Base-by-base conservation (phyloP, 2,329 filamentous ascomycete species). In the Orbilia oligospora region DNA sequence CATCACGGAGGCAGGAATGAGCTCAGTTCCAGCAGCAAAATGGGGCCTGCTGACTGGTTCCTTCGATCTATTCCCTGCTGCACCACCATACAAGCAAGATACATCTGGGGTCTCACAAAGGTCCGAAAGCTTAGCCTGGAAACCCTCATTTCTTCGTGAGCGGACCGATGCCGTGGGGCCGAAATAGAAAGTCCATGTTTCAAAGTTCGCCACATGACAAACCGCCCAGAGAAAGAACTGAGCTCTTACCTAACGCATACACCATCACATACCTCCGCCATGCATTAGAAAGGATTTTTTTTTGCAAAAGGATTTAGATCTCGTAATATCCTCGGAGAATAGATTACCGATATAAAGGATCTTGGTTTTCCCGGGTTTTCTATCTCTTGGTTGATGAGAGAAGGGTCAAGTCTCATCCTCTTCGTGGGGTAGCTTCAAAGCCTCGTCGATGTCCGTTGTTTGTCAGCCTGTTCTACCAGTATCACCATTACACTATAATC, bases 121-220 rank as follows among this genome's bases (percentile, higher is more conserved):
- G 27, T 61, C 56, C 33, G 56, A 61, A 61, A 61, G 56, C 56
- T 61, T 61, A 61, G 56, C 56, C 20, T 41, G 33, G 33, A 22
- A 58, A 27, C 3, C 53, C 14, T 10, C 18, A 41, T n/a, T 44
- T 44, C n/a, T 61, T 27, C 3, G 36, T 41, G 33, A 61, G 36
- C 56, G 56, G 56, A 61, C 56, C 56, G 56, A 61, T 44, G 56
- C 56, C 53, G 53, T 41, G 30, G n/a, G 53, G 33, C 33, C 56
- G 56, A 61, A 61, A 24, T 18, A 44, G 27, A 44, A 61, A 20
- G 36, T 61, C 56, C 56, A 36, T 36, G 56, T 61, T 61, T 61
- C 56, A 44, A 44, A 61, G 36, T 61, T 61, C 56, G 56, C 56
- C 56, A 61, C 56, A 61, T 61, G 56, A 61, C 56, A 61, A 61